These are phyloP conservation scores for Trichocladium uniseriatum DNA, from an alignment of 495 filamentous ascomycete genomes.

Conservation along the genomic window DNA sequence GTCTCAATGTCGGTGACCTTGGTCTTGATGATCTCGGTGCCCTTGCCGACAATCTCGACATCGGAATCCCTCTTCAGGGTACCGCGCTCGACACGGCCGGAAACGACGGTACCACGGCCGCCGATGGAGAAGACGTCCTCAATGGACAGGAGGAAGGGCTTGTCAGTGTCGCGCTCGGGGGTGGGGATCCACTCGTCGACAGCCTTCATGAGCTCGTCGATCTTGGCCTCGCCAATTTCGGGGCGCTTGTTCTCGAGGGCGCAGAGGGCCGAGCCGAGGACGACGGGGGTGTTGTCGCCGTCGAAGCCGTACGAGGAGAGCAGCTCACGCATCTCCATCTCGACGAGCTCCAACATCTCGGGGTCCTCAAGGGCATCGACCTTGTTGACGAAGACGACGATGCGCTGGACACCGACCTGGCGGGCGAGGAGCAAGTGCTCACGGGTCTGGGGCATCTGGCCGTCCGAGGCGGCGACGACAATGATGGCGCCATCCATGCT, in stretches of 20 bases:
- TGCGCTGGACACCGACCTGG: constrained; percentile 93
- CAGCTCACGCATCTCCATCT: constrained; percentile 99
- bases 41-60: constrained; percentile 86
- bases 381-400: constrained; percentile 99
- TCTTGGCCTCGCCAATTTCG: constrained; percentile 76
- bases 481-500: constrained; percentile 98
- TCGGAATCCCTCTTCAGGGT: constrained; percentile 82
- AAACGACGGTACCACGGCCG: constrained; percentile 93
- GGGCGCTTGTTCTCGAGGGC: constrained; percentile 80
- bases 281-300: constrained; percentile 91
- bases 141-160: constrained; percentile 97
- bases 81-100: constrained; percentile 95
- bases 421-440: constrained; percentile 96
- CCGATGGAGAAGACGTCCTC: constrained; percentile 98
- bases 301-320: constrained; percentile 90
- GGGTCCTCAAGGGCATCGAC: constrained; percentile 91
- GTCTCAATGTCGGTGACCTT: constrained; percentile 99
- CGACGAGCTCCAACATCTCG: constrained; percentile 99
- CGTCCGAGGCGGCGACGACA: constrained; percentile 95
- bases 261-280: constrained; percentile 93
- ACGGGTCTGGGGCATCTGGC: constrained; percentile 99
- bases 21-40: constrained; percentile 71
- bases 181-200: constrained; percentile 97
- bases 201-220: constrained; percentile 78
- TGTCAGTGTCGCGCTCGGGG: constrained; percentile 80